Base-by-base conservation (phyloP, 2,329 filamentous ascomycete genomes). In the Xylariaceae sp. region DNA sequence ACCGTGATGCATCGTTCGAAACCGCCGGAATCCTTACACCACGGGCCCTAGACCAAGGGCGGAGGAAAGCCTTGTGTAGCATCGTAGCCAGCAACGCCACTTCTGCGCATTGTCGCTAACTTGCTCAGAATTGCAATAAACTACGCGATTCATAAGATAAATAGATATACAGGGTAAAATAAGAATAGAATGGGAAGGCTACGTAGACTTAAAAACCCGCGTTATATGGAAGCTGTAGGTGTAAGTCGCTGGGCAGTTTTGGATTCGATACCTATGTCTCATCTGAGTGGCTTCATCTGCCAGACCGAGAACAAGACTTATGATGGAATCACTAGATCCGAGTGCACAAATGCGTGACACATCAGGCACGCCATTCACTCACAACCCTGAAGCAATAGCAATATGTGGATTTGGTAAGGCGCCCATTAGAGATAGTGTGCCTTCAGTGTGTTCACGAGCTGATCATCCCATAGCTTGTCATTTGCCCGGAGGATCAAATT, bases 401-500 rank as follows among this genome's bases (percentile, higher is more conserved):
- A 47, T 47, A 6, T 47, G 45, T 26, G 45, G 45, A n/a, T 26
- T 47, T n/a, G 45, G 45, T 47, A 29, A 19, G 32, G 3, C 8
- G 3, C 19, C 16, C 9, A n/a, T 9, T 5, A 9, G 10, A 15
- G 7, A 46, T 21, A 8, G 12, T 15, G n/a, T n/a, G n/a, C n/a
- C n/a, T n/a, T n/a, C n/a, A n/a, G n/a, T n/a, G n/a, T n/a, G 15
- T 32, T 12, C 3, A 26, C 6, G 22, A 18, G 12, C 45, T 47
- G 29, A 47, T 32, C 7, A 5, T 16, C 19, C 16, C 6, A 7
- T 15, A 54, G 52, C 52, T n/a, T 54, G 52, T 36, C 47, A 32
- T 22, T 15, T 54, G 2, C 52, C 52, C 13, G 52, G 52, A 21
- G 34, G 39, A 5, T 34, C 36, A 16, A 37, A n/a, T 4, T 49